These are phyloP conservation scores for Solanum microdontum DNA, from an alignment of 257 asterid genomes.

Conservation along the genomic window DNA sequence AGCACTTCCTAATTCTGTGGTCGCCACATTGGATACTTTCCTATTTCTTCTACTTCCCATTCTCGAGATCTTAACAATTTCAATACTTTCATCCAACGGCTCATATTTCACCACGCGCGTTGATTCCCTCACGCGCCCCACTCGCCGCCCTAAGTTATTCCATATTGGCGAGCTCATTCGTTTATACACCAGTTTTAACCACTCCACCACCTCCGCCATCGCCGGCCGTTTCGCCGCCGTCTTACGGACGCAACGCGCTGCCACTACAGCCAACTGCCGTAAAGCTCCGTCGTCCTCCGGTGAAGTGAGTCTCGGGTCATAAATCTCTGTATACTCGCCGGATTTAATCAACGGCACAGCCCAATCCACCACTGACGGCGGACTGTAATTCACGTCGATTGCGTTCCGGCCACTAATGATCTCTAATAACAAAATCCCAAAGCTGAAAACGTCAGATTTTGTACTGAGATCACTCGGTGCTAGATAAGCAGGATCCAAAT, in stretches of 20 bases:
- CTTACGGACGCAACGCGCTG: constrained; percentile 59
- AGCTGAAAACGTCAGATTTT: constrained; percentile 84
- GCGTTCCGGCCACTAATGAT: constrained; percentile 74
- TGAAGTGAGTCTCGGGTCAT: constrained; percentile 46
- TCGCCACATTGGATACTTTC: constrained; percentile 40
- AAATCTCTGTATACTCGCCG: constrained; percentile 31
- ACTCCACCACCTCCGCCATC: constrained; percentile 66
- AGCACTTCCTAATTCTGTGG: constrained; percentile 1
- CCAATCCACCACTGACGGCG: constrained; percentile 83
- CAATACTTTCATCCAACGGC: constrained; percentile 50
- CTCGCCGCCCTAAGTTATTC: constrained; percentile 42
- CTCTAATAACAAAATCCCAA: constrained; percentile 64
- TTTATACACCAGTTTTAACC: constrained; percentile 30
- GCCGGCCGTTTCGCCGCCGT: constrained; percentile 53
- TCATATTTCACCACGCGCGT: constrained; percentile 29
- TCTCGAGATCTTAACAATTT: constrained; percentile 18
- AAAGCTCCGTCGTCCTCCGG: constrained; percentile 40
- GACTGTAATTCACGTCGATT: constrained; percentile 65
- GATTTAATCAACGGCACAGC: constrained; percentile 57
- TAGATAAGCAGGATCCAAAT: constrained; percentile 79
- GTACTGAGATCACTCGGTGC: constrained; percentile 80
- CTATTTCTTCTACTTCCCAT: constrained; percentile 39
- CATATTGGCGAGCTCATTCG: constrained; percentile 31
- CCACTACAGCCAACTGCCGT: constrained; percentile 35
- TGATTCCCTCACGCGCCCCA: constrained; percentile 24